These are phyloP conservation scores for Bryoglossum gracile DNA, from an alignment of 495 filamentous ascomycete species.

Conservation along the genomic window DNA sequence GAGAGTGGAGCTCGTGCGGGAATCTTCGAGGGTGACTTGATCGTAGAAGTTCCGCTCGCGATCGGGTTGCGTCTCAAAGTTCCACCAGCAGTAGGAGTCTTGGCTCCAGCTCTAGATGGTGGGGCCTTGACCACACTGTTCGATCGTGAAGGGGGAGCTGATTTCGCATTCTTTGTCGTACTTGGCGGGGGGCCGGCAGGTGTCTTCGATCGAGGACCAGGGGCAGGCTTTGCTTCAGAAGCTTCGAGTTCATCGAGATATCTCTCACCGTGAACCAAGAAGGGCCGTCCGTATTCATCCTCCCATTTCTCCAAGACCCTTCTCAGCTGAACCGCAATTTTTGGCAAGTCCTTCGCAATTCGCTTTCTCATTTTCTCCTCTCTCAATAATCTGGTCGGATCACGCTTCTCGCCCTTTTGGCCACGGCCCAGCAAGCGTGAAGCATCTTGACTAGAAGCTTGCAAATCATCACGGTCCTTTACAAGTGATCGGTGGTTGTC, in stretches of 20 bases:
- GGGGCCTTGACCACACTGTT: slow-evolving; percentile 43
- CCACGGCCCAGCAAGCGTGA: slow-evolving; percentile 85
- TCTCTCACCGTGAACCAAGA: slow-evolving; percentile 83
- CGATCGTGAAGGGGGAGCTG: slow-evolving; percentile 35
- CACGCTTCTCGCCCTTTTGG: slow-evolving; percentile 80
- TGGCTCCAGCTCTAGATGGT: slow-evolving; percentile 51
- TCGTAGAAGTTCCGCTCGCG: slow-evolving; percentile 33
- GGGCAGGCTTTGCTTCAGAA: slow-evolving; percentile 52
- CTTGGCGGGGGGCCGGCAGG: slow-evolving; percentile 55
- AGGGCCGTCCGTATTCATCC: slow-evolving; percentile 86
- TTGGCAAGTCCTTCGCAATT: slow-evolving; percentile 91
- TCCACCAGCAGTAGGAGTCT: slow-evolving; percentile 54
- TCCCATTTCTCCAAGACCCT: slow-evolving; percentile 84
- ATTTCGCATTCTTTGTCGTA: slow-evolving; percentile 32
- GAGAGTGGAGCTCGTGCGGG: slow-evolving; percentile 73
- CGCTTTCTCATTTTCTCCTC: slow-evolving; percentile 99
- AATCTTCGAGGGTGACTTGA: slow-evolving; percentile 67
- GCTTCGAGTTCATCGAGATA: slow-evolving; percentile 75
- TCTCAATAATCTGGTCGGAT: slow-evolving; percentile 87
- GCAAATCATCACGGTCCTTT: slow-evolving; percentile 78
- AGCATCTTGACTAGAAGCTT: slow-evolving; percentile 85
- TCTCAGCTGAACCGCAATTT: slow-evolving; percentile 73
- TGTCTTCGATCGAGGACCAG: slow-evolving; percentile 66
- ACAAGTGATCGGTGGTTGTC: slow-evolving; percentile 79
- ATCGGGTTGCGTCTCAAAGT: slow-evolving; percentile 52